phyloP scores from a whole-genome alignment of 495 filamentous ascomycete species.

The Lichina pygmaea region DNA sequence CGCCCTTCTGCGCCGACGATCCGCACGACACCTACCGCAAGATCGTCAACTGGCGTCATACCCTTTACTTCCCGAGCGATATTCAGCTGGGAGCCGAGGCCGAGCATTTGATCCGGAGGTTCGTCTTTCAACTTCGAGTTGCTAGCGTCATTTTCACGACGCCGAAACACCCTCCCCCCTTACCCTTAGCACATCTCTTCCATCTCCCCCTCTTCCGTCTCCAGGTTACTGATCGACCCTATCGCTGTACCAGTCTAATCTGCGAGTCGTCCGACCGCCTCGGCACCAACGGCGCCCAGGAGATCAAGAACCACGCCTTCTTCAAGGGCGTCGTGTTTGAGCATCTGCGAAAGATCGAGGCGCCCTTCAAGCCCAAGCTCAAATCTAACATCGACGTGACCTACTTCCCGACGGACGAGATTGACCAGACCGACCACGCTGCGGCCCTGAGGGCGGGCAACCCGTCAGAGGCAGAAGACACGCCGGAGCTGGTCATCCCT shows the following conservation, averaged over 20 bases:
- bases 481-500: constrained; percentile 72
- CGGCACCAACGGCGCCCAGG: constrained; percentile 52
- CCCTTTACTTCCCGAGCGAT: constrained; percentile 91
- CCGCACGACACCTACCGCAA: constrained; percentile 95
- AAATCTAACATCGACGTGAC: constrained; percentile 84
- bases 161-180: background rate
- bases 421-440: constrained; percentile 40
- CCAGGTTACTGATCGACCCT: background rate
- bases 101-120: constrained; percentile 10
- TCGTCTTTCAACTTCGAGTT: background rate
- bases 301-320: constrained; percentile 84
- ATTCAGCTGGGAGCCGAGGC: constrained; percentile 67
- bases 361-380: constrained; percentile 83
- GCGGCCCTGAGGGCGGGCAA: constrained; percentile 38
- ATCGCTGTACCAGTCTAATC: constrained; percentile 38
- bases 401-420: constrained; percentile 96
- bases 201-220: background rate
- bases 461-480: constrained; percentile 30
- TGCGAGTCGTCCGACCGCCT: constrained; percentile 79
- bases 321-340: constrained; percentile 93
- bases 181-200: background rate
- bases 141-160: background rate
- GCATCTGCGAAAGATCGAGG: constrained; percentile 66
- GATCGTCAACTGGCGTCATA: constrained; percentile 93
- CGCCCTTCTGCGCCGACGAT: constrained; percentile 95